Conservation (phyloP, 2,329 filamentous ascomycete genomes). For the Hawksworthiomyces lignivorus region DNA sequence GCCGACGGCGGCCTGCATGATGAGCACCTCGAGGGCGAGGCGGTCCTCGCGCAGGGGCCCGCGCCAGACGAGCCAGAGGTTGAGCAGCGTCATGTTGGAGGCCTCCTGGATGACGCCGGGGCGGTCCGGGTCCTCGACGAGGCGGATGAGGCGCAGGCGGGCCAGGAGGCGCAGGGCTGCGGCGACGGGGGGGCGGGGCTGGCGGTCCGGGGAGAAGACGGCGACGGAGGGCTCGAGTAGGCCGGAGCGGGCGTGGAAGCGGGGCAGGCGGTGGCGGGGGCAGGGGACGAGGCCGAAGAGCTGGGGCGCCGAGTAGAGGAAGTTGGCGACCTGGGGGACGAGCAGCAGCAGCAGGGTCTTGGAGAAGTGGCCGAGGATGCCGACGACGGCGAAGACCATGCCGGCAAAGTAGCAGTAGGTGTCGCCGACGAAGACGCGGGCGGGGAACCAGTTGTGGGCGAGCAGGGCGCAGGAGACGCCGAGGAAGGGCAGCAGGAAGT, state of each 20-base stretch:
- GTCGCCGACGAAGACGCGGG: conserved; percentile 91
- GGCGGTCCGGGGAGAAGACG: conserved; percentile 59
- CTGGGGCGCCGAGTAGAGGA: conserved; percentile 86
- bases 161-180: conserved; percentile 60
- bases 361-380: conserved; percentile 94
- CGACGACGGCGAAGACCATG: conserved; percentile 97
- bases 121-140: conserved; percentile 60
- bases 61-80: conserved; percentile 93
- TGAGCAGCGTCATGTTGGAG: conserved; percentile 87
- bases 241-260: conserved; percentile 78
- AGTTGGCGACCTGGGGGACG: conserved; percentile 93
- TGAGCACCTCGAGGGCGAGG: conserved; percentile 69
- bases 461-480: conserved; percentile 83
- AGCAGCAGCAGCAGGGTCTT: conserved; percentile 91
- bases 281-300: conserved; percentile 86
- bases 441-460: conserved; percentile 92
- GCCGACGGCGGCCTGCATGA: conserved; percentile 69
- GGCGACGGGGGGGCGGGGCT: conserved; percentile 59
- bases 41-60: conserved; percentile 84
- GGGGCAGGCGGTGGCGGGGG: conserved; percentile 83
- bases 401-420: conserved; percentile 99
- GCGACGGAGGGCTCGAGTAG: conserved; percentile 82
- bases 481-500: conserved; percentile 87
- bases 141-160: conserved; percentile 57
- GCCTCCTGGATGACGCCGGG: conserved; percentile 67